Evolutionary conservation across 352 stramenopile species (phyloP).

Genomic region (Globisporangium uncinulatum): DNA sequence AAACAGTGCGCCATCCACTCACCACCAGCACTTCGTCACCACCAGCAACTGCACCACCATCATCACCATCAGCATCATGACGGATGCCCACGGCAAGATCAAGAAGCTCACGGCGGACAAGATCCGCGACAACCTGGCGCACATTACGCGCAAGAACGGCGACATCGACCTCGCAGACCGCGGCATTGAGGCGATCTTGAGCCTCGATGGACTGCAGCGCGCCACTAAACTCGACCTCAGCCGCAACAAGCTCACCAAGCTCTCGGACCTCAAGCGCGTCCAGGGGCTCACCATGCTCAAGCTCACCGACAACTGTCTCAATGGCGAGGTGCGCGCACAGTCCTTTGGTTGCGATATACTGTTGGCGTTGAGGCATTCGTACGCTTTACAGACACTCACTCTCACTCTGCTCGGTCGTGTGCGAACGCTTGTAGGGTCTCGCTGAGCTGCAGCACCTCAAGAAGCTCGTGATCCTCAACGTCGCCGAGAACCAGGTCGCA

Average conservation of each 20-base stretch:
- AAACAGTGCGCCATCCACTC: background rate
- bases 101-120: conserved; percentile 88
- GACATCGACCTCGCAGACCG: conserved; percentile 56
- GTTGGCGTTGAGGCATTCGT: background rate
- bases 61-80: background rate
- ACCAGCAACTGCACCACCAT: background rate
- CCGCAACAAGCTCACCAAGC: conserved; percentile 83
- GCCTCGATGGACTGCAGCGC: conserved; percentile 49
- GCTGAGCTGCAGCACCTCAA: conserved; percentile 66
- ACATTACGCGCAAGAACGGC: conserved; percentile 45
- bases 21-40: background rate
- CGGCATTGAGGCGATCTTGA: conserved; percentile 80
- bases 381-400: background rate
- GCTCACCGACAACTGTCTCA: conserved; percentile 74
- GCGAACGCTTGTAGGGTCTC: conserved; percentile 23
- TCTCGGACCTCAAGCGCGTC: conserved; percentile 60
- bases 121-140: conserved; percentile 39
- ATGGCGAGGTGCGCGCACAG: conserved; percentile 32
- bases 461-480: conserved; percentile 79
- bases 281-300: conserved; percentile 71
- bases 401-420: background rate
- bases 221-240: conserved; percentile 77
- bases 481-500: conserved; percentile 65
- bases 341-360: background rate
- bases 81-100: conserved; percentile 56